Evolutionary conservation across 257 asterid species (phyloP).

Genomic region (Leonotis leonurus): DNA sequence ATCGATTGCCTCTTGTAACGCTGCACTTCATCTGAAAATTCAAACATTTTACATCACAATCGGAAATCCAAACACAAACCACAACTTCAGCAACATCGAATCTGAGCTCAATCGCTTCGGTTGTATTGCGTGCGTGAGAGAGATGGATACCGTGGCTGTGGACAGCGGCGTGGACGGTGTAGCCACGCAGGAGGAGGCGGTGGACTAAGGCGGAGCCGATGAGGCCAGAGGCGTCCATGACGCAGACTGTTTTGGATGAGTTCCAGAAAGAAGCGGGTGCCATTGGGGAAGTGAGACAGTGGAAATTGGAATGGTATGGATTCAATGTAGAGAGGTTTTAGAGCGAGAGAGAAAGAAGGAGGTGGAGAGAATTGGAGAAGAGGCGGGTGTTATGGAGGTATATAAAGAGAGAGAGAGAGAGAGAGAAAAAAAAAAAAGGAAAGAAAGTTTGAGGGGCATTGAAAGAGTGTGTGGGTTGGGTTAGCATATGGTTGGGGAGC

Average conservation of each 20-base stretch:
- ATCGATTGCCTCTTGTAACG: slow-evolving; percentile 31
- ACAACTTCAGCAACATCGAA: neutral
- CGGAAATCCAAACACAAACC: neutral
- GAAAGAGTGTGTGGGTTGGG: slow-evolving; percentile 55
- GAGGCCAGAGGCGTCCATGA: slow-evolving; percentile 82
- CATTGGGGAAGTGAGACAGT: slow-evolving; percentile 9
- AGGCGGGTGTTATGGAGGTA: slow-evolving; percentile 4
- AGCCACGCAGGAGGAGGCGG: slow-evolving; percentile 65
- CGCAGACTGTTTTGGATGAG: slow-evolving; percentile 54
- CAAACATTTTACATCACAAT: neutral
- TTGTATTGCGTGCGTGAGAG: no score
- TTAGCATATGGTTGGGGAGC: slow-evolving; percentile 50
- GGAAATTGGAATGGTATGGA: neutral
- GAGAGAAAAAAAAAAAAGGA: no score
- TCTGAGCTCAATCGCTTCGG: neutral
- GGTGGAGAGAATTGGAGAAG: slow-evolving; percentile 2
- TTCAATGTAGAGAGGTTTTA: neutral
- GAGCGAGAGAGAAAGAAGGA: neutral
- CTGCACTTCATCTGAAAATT: slow-evolving; percentile 47
- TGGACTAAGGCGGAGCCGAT: slow-evolving; percentile 69
- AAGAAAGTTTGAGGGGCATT: slow-evolving; percentile 24
- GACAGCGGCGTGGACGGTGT: slow-evolving; percentile 84
- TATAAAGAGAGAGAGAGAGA: slow-evolving; percentile 31
- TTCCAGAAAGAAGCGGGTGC: slow-evolving; percentile 34
- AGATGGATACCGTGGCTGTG: slow-evolving; percentile 39